A percentile compares a stretch with the other conserved stretches of the same genome.
phyloP scores from a whole-genome alignment of 2,329 filamentous ascomycete genomes.

The Exophiala sp. region DNA sequence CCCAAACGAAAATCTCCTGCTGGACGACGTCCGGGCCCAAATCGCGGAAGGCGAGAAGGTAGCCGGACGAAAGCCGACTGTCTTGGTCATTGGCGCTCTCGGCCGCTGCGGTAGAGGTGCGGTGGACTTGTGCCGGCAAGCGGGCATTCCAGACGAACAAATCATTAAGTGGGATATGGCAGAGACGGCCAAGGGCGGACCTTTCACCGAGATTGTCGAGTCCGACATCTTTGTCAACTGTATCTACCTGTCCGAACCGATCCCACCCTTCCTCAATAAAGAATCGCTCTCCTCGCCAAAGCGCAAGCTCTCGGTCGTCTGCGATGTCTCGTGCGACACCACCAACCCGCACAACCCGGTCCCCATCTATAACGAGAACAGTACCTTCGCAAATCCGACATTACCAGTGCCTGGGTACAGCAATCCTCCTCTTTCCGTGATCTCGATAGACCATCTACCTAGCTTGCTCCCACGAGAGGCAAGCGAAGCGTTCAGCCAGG shows the following conservation, averaged over 20 bases:
- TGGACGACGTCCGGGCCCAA: constrained; percentile 66
- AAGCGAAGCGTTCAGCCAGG: constrained; percentile 74
- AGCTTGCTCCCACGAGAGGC: constrained; percentile 79
- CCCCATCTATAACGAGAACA: constrained; percentile 77
- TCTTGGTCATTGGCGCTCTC: constrained; percentile 74
- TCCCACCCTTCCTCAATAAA: constrained; percentile 72
- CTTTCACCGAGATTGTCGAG: constrained; percentile 71
- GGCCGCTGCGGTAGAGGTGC: constrained; percentile 77
- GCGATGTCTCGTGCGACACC: constrained; percentile 56
- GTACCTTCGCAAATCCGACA: constrained; percentile 83
- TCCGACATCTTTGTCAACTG: constrained; percentile 75
- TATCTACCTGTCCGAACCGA: constrained; percentile 75
- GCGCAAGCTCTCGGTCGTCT: constrained; percentile 72
- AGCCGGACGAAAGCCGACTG: constrained; percentile 61
- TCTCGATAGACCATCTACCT: constrained; percentile 81
- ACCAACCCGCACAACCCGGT: constrained; percentile 47
- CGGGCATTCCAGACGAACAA: constrained; percentile 63
- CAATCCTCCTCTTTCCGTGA: constrained; percentile 64
- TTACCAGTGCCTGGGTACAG: constrained; percentile 62
- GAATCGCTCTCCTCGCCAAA: constrained; percentile 61
- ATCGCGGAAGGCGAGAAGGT: constrained; percentile 62
- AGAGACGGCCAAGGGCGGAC: constrained; percentile 62
- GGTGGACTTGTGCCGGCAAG: constrained; percentile 69
- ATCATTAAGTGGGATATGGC: constrained; percentile 72
- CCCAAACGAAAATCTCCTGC: constrained; percentile 66